phyloP scores from a whole-genome alignment of 2,329 filamentous ascomycete species.

The Claviceps humidiphila region DNA sequence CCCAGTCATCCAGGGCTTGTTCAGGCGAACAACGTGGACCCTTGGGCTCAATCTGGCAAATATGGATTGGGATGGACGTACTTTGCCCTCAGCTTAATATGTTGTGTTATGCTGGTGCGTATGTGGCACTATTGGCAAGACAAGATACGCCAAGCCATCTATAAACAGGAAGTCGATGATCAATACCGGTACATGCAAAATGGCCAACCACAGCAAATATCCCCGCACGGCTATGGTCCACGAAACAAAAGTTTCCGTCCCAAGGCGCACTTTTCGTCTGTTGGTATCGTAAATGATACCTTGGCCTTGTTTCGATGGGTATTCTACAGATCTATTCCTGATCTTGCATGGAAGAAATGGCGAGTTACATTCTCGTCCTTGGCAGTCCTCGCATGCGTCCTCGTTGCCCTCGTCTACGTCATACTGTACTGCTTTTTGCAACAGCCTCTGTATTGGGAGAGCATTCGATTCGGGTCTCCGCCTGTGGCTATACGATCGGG shows the following conservation, averaged over 20 bases:
- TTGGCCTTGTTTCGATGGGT: conserved; percentile 77
- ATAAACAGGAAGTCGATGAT: conserved; percentile 67
- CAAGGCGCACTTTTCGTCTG: conserved; percentile 63
- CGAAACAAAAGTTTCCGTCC: conserved; percentile 44
- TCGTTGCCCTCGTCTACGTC: conserved; percentile 57
- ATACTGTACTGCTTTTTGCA: conserved; percentile 74
- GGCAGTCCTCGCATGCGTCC: conserved; percentile 54
- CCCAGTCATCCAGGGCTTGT: conserved; percentile 48
- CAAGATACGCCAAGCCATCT: conserved; percentile 78
- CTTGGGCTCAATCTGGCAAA: conserved; percentile 70
- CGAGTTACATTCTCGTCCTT: conserved; percentile 71
- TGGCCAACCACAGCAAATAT: conserved; percentile 53
- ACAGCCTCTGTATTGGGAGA: conserved; percentile 79
- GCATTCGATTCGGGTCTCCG: conserved; percentile 76
- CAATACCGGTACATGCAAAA: conserved; percentile 43
- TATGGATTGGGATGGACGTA: conserved; percentile 84
- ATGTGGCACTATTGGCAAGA: conserved; percentile 87
- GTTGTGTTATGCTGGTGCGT: conserved; percentile 53
- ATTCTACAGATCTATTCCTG: conserved; percentile 77
- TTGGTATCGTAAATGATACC: conserved; percentile 61
- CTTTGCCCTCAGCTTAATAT: conserved; percentile 63
- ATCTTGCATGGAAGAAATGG: conserved; percentile 53
- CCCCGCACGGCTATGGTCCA: conserved; percentile 49
- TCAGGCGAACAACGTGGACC: conserved; percentile 55
- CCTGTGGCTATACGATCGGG: conserved; percentile 76